Evolutionary conservation across 225 moss, liverwort and hornwort species (phyloP).

Genomic region (Marchantia polymorpha): DNA sequence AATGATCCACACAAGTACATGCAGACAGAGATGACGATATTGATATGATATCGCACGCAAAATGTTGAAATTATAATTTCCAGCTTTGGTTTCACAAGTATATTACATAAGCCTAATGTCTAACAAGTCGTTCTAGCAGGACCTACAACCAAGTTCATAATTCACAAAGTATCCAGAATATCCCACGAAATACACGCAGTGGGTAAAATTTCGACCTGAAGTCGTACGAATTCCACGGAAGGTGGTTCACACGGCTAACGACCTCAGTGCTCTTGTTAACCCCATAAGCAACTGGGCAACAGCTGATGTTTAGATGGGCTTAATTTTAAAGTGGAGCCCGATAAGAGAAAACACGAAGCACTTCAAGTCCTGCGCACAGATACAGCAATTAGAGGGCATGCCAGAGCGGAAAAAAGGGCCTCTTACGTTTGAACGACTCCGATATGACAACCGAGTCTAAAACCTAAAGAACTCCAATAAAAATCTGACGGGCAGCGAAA

Average conservation of each 20-base stretch:
- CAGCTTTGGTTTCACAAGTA: neutral
- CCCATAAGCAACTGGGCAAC: neutral
- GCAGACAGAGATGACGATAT: no score
- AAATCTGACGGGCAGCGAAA: neutral
- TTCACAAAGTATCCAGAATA: neutral
- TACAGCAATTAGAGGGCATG: neutral
- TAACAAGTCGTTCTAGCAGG: neutral
- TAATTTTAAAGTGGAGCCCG: conserved; percentile 70
- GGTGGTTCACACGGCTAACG: neutral
- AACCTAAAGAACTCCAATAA: neutral
- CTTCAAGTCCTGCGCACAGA: conserved; percentile 65
- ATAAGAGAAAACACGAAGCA: conserved; percentile 91
- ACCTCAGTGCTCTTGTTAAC: neutral
- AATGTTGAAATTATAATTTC: no score
- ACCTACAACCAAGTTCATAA: neutral
- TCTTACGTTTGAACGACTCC: no score
- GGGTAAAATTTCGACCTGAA: neutral
- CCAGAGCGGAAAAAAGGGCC: neutral
- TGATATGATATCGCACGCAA: no score
- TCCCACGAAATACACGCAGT: neutral
- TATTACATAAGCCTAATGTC: conserved; percentile 10
- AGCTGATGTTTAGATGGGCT: conserved; percentile 36
- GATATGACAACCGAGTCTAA: neutral
- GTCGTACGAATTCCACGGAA: neutral
- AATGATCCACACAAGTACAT: no score